A percentile compares a stretch with the other conserved stretches of the same genome.
These are phyloP conservation scores for Lophiostoma macrostomum DNA, from an alignment of 495 filamentous ascomycete species.

Conservation along the genomic window DNA sequence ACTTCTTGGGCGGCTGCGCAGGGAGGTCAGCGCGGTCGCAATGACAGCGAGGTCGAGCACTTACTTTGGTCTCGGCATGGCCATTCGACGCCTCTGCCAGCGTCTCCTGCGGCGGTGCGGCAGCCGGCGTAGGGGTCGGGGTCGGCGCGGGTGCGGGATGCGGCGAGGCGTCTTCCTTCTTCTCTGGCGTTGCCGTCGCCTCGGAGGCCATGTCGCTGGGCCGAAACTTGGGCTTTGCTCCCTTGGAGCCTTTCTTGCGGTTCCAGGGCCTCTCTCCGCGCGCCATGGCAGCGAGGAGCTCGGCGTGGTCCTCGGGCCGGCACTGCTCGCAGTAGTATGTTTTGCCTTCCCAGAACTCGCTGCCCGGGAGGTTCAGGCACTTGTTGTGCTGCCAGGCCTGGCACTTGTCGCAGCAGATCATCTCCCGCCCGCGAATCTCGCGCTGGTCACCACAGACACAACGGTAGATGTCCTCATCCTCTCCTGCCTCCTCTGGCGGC, in stretches of 20 bases:
- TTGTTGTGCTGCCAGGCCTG: conserved; percentile 94
- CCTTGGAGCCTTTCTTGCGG: conserved; percentile 33
- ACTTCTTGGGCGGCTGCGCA: conserved; percentile 14
- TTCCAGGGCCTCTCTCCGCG: conserved; percentile 60
- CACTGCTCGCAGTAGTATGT: conserved; percentile 91
- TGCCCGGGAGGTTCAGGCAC: conserved; percentile 83
- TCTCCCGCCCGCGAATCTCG: conserved; percentile 76
- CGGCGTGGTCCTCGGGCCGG: conserved; percentile 73
- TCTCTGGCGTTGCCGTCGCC: too few species aligned
- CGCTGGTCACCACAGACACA: conserved; percentile 89
- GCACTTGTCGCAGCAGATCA: conserved; percentile 90
- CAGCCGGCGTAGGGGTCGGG: neutral
- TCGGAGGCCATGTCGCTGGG: conserved; percentile 26
- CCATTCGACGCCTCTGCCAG: conserved; percentile 4
- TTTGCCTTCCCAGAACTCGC: conserved; percentile 67
- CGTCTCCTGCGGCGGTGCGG: neutral
- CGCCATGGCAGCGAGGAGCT: conserved; percentile 67
- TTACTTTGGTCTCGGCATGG: conserved; percentile 18
- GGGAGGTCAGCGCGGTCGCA: neutral
- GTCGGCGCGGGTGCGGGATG: neutral
- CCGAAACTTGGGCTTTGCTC: conserved; percentile 44
- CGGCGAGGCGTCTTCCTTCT: too few species aligned
- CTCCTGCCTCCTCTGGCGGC: conserved; percentile 38
- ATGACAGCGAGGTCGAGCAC: neutral
- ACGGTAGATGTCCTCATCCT: conserved; percentile 73